These are phyloP conservation scores for Saxispiralis lemnorum DNA, from an alignment of 495 filamentous ascomycete species.

Conservation along the genomic window DNA sequence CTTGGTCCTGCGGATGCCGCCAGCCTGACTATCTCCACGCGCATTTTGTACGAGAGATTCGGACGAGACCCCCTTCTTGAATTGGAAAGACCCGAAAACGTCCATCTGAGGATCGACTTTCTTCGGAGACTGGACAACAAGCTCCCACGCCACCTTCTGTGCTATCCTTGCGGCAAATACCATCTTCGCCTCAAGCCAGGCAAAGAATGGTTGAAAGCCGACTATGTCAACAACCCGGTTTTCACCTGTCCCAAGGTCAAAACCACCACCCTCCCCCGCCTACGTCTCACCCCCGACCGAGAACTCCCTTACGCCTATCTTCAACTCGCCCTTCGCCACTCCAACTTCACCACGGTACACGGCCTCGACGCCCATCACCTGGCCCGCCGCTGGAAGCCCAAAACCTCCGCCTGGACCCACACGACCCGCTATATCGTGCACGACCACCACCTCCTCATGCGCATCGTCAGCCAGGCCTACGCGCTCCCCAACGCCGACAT, in stretches of 20 bases:
- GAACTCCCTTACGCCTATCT: constrained; percentile 36
- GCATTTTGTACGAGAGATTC: constrained; percentile 28
- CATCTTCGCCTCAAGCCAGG: constrained; percentile 34
- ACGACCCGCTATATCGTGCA: constrained; percentile 32
- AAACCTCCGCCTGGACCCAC: constrained; percentile 30
- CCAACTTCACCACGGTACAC: constrained; percentile 26
- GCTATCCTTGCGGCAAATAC: constrained; percentile 36
- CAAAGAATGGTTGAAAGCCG: constrained; percentile 31
- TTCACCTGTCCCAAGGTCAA: constrained; percentile 32
- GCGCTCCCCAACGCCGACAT: constrained; percentile 24
- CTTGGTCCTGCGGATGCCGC: constrained; percentile 31
- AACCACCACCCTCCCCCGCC: constrained; percentile 28
- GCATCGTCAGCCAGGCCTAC: constrained; percentile 31
- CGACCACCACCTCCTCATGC: constrained; percentile 35
- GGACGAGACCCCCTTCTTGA: constrained; percentile 21
- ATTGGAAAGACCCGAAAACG: constrained; percentile 26
- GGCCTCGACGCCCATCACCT: constrained; percentile 30
- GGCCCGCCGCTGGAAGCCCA: constrained; percentile 32
- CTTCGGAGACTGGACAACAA: constrained; percentile 29
- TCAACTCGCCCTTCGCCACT: constrained; percentile 32
- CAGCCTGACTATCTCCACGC: constrained; percentile 31
- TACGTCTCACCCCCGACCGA: constrained; percentile 35
- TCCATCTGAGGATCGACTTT: constrained; percentile 28
- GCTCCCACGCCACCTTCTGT: constrained; percentile 36
- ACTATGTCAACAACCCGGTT: constrained; percentile 33